Evolutionary conservation across 441 rosid species (phyloP), one percentile per base, ranked within the genome.

Genomic region (Isatis lusitanica): DNA sequence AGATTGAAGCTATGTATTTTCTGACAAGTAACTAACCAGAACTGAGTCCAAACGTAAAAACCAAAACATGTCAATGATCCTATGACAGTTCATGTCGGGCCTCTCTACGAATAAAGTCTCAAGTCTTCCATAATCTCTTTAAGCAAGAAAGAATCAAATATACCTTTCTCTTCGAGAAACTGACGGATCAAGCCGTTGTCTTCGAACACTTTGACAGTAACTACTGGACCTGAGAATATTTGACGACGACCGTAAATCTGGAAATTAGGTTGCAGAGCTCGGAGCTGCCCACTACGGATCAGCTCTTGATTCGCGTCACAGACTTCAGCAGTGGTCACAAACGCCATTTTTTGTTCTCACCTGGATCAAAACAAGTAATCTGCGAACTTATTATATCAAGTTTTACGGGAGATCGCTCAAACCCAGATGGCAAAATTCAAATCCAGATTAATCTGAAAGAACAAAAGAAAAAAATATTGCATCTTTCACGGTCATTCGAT

Each of bases 241-340:
- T 85, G 98, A 56, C 98, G 97, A 39, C 97, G 86, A 3, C 98
- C 98, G 9, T 94, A 94, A 51, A 94, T 92, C 73, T 92, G 89
- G 70, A 92, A 94, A 30, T 80, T 50, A 13, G 97, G 97, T 66
- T 94, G 97, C 74, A 94, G 88, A 40, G 98, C 97, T 17, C 97
- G 87, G 35, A 94, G 97, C 82, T 92, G 97, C 1, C 97, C 97
- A 21, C 94, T 88, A 65, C 81, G 87, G 24, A 92, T 87, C 57
- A 90, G 83, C 61, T 94, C 95, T 21, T 95, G 91, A 79, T 94
- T 94, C 40, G 97, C 97, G 71, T 94, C 98, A 76, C 97, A 94
- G 18, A 92, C 91, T 81, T 94, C 98, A 3, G 98, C 98, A 38
- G 97, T 92, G 11, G 97, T 90, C 61, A 90, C 94, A 81, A 94